Evolutionary conservation across 1,139 yeast genomes (phyloP), one percentile per base, ranked within the genome.

Genomic region (Zhuliangozyma blackwelliae): DNA sequence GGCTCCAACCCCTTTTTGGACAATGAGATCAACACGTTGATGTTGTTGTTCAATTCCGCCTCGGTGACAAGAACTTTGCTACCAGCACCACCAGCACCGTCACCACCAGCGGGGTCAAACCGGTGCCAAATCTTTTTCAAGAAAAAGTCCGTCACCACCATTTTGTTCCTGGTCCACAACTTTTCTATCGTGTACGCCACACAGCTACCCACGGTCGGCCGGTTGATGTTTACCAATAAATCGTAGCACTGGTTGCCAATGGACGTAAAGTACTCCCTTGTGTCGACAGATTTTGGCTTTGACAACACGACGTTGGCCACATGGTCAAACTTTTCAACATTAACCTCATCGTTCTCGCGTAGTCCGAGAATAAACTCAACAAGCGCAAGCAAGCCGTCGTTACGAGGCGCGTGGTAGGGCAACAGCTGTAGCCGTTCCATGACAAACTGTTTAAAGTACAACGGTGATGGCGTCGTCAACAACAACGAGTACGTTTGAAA

Each of bases 291-390:
- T 39, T 62, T 63, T 0, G 96, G 96, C 46, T 80, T 79, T 28
- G 79, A 62, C 31, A 83, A 57, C 10, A 87, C 57, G 2, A 86
- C 71, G 34, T 69, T 72, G 13, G 85, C 76, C 1, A 86, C 83
- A 42, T 80, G 75, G 21, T 79, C 79, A 36, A 87, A 68, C 47
- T 79, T 83, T 28, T 77, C 79, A 19, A 79, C 57, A 41, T 80
- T 79, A 7, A 88, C 63, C 23, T 81, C 80, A 37, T 83, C 94
- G 39, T 72, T 72, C 31, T 87, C 95, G 43, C 96, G 64, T 28
- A 85, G 63, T 0, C 95, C 96, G 11, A 87, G 67, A 0, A 85
- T 71, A 46, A 84, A 80, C 57, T 92, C 97, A 27, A 89, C 70
- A 35, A 90, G 59, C 1, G 88, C 69, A 27, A 75, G 60, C 1